phyloP scores from a whole-genome alignment of 2,329 filamentous ascomycete genomes.

The Domatiomyces catenatus region DNA sequence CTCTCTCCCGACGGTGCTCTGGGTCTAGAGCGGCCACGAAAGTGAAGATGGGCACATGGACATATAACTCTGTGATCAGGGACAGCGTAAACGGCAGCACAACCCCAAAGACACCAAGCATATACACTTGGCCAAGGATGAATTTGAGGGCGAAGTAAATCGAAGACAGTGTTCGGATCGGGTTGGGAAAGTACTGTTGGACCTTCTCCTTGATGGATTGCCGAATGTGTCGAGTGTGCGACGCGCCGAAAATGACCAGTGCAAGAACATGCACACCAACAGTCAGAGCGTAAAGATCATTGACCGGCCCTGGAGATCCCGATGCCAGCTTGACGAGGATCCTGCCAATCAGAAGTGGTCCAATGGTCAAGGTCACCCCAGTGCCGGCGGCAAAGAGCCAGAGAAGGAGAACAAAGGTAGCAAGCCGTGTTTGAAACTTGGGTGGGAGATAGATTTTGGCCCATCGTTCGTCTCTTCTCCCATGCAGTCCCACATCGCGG shows the following conservation, averaged over 20 bases:
- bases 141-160: constrained; percentile 16
- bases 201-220: constrained; percentile 6
- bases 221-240: constrained; percentile 28
- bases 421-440: constrained; percentile 63
- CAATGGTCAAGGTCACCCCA: constrained; percentile 68
- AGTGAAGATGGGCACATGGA: constrained; percentile 73
- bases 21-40: constrained; percentile 35
- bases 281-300: constrained; percentile 93
- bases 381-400: constrained; percentile 87
- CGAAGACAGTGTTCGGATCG: constrained; percentile 13
- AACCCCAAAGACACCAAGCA: constrained; percentile 59
- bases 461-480: constrained; percentile 46
- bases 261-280: constrained; percentile 74
- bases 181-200: constrained; percentile 4
- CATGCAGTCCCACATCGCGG: constrained; percentile 42
- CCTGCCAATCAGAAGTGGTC: constrained; percentile 74
- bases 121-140: constrained; percentile 49
- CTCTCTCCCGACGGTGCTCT: not conserved
- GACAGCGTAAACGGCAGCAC: constrained; percentile 69
- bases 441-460: constrained; percentile 70
- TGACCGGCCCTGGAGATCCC: constrained; percentile 57
- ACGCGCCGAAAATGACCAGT: constrained; percentile 45
- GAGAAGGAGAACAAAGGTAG: constrained; percentile 72
- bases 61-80: constrained; percentile 69
- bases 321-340: constrained; percentile 59